phyloP scores from a whole-genome alignment of 2,329 filamentous ascomycete genomes.

The Fusarium caatingaense region DNA sequence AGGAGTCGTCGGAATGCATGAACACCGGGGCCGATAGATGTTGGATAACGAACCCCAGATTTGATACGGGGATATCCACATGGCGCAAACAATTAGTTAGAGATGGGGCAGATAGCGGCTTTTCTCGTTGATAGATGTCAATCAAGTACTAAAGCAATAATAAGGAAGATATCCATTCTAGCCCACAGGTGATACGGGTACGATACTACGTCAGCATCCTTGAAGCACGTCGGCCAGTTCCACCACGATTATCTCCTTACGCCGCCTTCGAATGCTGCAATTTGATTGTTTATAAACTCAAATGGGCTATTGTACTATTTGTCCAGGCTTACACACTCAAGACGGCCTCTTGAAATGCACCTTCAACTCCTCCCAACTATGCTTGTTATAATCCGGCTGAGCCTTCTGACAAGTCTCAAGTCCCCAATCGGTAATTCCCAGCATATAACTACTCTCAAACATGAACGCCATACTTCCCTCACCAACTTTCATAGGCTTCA shows the following conservation, averaged over 20 bases:
- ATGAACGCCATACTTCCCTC: conserved; percentile 74
- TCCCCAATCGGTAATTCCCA: conserved; percentile 79
- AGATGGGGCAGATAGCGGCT: neutral
- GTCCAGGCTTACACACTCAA: too few relatives aligned
- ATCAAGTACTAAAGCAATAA: neutral
- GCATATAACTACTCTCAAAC: conserved; percentile 76
- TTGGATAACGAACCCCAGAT: neutral
- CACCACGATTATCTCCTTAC: neutral
- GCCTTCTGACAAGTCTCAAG: conserved; percentile 68
- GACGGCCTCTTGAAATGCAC: conserved; percentile 40
- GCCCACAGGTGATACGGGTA: too few relatives aligned
- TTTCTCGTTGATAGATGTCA: neutral
- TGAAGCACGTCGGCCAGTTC: rapidly evolving
- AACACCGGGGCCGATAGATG: too few relatives aligned
- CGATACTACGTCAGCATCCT: neutral
- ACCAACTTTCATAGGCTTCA: conserved; percentile 69
- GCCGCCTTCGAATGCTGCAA: neutral
- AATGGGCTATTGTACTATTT: neutral
- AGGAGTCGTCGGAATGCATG: too few relatives aligned
- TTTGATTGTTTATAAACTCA: rapidly evolving
- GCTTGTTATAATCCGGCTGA: conserved; percentile 76
- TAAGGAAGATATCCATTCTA: neutral
- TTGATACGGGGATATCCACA: neutral
- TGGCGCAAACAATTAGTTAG: neutral
- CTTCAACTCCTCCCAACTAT: conserved; percentile 71